Percentiles rank a stretch among this genome's conserved stretches.
Conservation (phyloP, 805 yeast genomes). For the Saccharomycopsis fibuligera region DNA sequence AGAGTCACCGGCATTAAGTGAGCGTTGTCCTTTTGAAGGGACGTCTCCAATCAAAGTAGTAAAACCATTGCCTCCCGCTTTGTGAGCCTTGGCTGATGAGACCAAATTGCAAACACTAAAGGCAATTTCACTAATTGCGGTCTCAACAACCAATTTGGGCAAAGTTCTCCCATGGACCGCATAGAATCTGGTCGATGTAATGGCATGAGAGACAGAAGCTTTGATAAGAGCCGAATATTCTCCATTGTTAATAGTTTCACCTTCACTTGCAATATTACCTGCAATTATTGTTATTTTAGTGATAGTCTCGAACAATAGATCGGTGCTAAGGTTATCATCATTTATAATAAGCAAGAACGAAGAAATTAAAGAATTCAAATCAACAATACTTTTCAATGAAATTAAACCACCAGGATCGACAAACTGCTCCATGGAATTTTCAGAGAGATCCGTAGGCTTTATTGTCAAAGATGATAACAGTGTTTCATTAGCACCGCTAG, state of each 20-base stretch:
- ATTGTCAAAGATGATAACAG: conserved; percentile 3
- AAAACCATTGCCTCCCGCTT: background rate
- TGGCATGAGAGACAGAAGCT: conserved; percentile 64
- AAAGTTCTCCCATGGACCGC: conserved; percentile 55
- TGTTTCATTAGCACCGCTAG: background rate
- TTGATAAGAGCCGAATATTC: conserved; percentile 46
- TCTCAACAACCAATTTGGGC: conserved; percentile 66
- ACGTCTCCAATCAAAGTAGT: conserved; percentile 18
- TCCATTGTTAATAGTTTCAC: conserved; percentile 27
- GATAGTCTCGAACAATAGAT: conserved; percentile 43
- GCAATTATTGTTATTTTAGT: conserved; percentile 41
- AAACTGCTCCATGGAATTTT: conserved; percentile 28
- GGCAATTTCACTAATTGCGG: conserved; percentile 69
- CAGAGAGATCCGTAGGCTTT: conserved; percentile 24
- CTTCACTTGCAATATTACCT: conserved; percentile 26
- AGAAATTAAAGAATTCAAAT: conserved; percentile 38
- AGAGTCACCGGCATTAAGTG: background rate
- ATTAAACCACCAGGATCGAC: conserved; percentile 39
- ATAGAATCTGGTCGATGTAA: conserved; percentile 72
- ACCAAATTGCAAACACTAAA: conserved; percentile 59
- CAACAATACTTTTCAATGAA: conserved; percentile 37
- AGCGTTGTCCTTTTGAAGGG: background rate
- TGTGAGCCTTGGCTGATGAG: conserved; percentile 42
- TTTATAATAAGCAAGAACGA: conserved; percentile 29
- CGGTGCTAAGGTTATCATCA: conserved; percentile 28